Evolutionary conservation across 1,139 yeast species (phyloP), one percentile per base, ranked within the genome.

Genomic region (Pichia kudriavzevii): DNA sequence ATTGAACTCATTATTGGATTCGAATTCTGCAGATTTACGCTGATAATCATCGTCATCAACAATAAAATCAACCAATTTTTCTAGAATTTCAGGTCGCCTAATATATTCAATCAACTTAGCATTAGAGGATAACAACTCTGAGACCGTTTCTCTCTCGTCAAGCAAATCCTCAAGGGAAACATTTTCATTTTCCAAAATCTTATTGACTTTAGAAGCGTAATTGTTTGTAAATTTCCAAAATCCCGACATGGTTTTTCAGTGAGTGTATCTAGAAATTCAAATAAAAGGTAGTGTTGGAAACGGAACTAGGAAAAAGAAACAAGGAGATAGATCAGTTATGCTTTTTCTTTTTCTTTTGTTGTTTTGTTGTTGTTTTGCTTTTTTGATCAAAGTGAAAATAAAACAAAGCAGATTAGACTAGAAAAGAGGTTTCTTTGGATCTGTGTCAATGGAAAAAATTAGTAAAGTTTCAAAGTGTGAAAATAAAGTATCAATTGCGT

Each of bases 181-280:
- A 43, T 67, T 67, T 32, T 72, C 68, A 44, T 67, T 66, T 47
- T 80, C 83, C 45, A 91, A 68, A 31, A 88, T 67, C 37, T 79
- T 76, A 45, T 84, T 76, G 39, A 88, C 76, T 31, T 78, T 73
- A 34, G 85, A 75, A 34, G 87, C 74, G 58, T 82, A 82, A 44
- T 85, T 91, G 58, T 79, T 82, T 38, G 88, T 84, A 60, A 84
- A 82, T 58, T 84, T 80, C 97, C 97, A 88, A 59, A 87, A 88
- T 22, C 83, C 81, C 3, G 88, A 78, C 91, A 79, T 79, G 28
- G 7, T 33, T 8, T 26, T n/a, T n/a, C n/a, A n/a, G n/a, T n/a
- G n/a, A n/a, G n/a, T n/a, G n/a, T n/a, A n/a, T n/a, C n/a, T n/a
- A n/a, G n/a, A n/a, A n/a, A n/a, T n/a, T n/a, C n/a, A n/a, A n/a